Evolutionary conservation across 2,329 filamentous ascomycete genomes (phyloP), one percentile per base, ranked within the genome.

Genomic region (Neocatenulostroma microsporum): DNA sequence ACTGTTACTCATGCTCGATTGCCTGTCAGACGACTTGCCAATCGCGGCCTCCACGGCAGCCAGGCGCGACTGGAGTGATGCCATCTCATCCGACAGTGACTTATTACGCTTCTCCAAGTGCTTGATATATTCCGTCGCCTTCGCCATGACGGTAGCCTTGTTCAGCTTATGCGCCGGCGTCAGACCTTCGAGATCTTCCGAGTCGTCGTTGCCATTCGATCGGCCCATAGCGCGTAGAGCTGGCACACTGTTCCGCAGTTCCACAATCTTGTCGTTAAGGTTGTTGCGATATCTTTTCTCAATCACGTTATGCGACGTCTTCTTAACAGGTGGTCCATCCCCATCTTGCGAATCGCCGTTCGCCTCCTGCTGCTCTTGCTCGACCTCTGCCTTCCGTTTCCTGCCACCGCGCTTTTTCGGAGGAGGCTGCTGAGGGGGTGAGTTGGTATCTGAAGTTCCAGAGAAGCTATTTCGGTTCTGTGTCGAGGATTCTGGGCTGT

Each of bases 251-350:
- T 95, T 87, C 50, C 88, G 75, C 44, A 96, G 68, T 40, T 88
- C 87, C 30, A 87, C 83, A 52, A 96, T 96, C 67, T 96, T 96
- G 58, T 95, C 89, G 56, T 96, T 96, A 39, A 96, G 72, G 55
- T 96, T 96, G 36, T 85, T 94, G 52, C 89, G 80, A 62, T 96
- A 96, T 48, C 89, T 73, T 71, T 95, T 96, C 66, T 96, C 89
- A 45, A 96, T 95, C 73, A 96, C 91, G 62, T 95, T 96, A 64
- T 96, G 89, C 2, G 89, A 87, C 21, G 88, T 93, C 72, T 95
- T 95, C 71, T 94, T 95, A 40, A 68, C 68, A 18, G 66, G 73
- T 34, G 57, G 72, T 17, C 55, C 68, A 25, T 56, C 57, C 14
- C 47, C 52, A 18, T 57, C 56, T 23, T 46, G 37, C 15, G 42